phyloP scores from a whole-genome alignment of 495 filamentous ascomycete genomes.

The Podospora pseudocomata region DNA sequence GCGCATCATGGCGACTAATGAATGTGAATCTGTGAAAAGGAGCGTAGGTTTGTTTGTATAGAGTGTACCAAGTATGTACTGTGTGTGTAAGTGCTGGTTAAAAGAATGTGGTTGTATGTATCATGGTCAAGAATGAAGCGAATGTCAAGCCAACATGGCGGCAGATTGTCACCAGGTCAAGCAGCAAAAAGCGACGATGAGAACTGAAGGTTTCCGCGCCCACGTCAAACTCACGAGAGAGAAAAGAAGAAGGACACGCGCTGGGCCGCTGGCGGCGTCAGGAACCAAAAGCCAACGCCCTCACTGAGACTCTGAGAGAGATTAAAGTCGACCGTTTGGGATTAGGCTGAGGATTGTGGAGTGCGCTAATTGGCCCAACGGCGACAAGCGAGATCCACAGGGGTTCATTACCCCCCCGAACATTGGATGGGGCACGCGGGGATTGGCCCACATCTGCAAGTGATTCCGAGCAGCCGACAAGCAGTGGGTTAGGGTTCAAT shows the following conservation, averaged over 20 bases:
- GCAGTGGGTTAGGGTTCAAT: slow-evolving; percentile 10
- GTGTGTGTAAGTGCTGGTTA: neutral
- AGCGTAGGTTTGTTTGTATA: slow-evolving; percentile 3
- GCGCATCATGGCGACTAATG: slow-evolving; percentile 20
- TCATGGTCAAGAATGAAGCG: slow-evolving; percentile 12
- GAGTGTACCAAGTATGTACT: neutral
- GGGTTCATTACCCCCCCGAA: neutral
- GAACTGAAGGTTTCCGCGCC: neutral
- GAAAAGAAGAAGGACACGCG: slow-evolving; percentile 1
- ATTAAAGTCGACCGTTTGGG: slow-evolving; percentile 2
- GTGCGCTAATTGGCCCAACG: slow-evolving; percentile 10
- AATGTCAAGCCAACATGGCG: slow-evolving; percentile 22
- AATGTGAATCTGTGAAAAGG: neutral
- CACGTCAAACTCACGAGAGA: slow-evolving; percentile 5
- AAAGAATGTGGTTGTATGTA: slow-evolving; percentile 10
- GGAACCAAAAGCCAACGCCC: neutral
- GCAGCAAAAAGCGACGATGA: slow-evolving; percentile 7
- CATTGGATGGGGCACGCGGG: neutral
- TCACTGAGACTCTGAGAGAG: neutral
- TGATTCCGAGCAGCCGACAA: neutral
- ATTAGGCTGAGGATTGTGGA: neutral
- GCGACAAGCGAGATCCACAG: slow-evolving; percentile 2
- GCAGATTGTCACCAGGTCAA: neutral
- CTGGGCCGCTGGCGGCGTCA: neutral
- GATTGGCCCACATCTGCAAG: neutral